Evolutionary conservation across 164 flowering plant genomes (phyloP), one percentile per base, ranked within the genome.

Genomic region (Stephania japonica): DNA sequence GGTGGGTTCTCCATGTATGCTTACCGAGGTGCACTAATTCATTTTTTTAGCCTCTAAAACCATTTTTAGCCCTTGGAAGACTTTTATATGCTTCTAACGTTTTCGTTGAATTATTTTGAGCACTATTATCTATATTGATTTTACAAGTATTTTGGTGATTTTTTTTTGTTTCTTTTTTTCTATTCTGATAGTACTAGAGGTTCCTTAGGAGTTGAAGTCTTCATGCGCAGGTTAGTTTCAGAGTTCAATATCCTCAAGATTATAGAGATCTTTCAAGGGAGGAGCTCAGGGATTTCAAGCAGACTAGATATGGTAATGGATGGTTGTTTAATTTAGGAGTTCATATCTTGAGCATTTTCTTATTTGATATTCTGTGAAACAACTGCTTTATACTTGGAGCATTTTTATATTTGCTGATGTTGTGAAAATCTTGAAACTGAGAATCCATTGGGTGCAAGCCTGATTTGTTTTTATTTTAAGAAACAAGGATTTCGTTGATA

Each of bases 201-300:
- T 12, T 13, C 24, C 65, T 68, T 78, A 71, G 56, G 44, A 42
- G 25, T 74, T 56, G 67, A 68, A 59, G 64, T 59, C 73, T 69
- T 74, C 38, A 67, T 61, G 72, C 41, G 27, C 89, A 95, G 99
- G 97, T 93, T 78, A 86, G 88, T 76, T 92, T 85, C 79, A 89
- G 94, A 69, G 97, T 93, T 86, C 89, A 91, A 73, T 92, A 93
- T 84, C 95, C 99, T 11, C 78, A 84, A 65, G 92, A 91, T 78
- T 87, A 89, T 84, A 84, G 86, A 80, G 87, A 85, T 64, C 87
- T 96, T 74, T 90, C 97, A 25, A 87, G 79, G 72, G 99, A 96
- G 86, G 98, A 96, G 81, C 87, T 85, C 75, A 92, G 84, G 79
- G 99, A 96, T 70, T 93, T 96, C 77, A 93, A 91, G 80, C 95